Evolutionary conservation across 108 stramenopile species (phyloP).

Genomic region (Skeletonema marinoi): DNA sequence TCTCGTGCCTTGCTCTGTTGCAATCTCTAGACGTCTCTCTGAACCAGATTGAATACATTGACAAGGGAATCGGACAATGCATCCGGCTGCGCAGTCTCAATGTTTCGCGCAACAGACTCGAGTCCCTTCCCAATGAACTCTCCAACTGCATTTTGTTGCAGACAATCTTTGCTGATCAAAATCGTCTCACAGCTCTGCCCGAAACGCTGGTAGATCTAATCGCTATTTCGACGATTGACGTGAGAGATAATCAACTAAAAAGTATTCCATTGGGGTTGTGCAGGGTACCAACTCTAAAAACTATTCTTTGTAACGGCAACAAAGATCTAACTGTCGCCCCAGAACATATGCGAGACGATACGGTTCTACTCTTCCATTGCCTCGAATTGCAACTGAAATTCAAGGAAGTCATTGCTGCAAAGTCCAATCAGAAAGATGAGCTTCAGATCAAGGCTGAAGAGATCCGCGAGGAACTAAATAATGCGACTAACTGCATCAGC

Average conservation of each 20-base stretch:
- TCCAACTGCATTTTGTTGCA: slow-evolving; percentile 31
- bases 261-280: slow-evolving; percentile 25
- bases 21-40: slow-evolving; percentile 34
- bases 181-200: slow-evolving; percentile 18
- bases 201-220: slow-evolving; percentile 10
- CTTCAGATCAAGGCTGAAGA: slow-evolving; percentile 14
- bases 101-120: slow-evolving; percentile 28
- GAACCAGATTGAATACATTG: slow-evolving; percentile 30
- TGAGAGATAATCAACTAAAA: slow-evolving; percentile 21
- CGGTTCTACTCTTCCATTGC: slow-evolving; percentile 23
- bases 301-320: slow-evolving; percentile 33
- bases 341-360: slow-evolving; percentile 37
- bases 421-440: not conserved
- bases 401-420: slow-evolving; percentile 27
- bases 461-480: slow-evolving; percentile 4
- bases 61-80: slow-evolving; percentile 37
- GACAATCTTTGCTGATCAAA: slow-evolving; percentile 30
- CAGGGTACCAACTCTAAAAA: slow-evolving; percentile 37
- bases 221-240: slow-evolving; percentile 22
- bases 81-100: slow-evolving; percentile 31
- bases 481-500: slow-evolving; percentile 11
- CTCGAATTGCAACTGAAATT: slow-evolving; percentile 43
- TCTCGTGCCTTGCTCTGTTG: slow-evolving; percentile 25
- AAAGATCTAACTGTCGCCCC: slow-evolving; percentile 18
- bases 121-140: slow-evolving; percentile 18